Percentiles rank a stretch among this genome's conserved stretches.
phyloP scores from a whole-genome alignment of 805 yeast species.

The Yamadazyma sp. region DNA sequence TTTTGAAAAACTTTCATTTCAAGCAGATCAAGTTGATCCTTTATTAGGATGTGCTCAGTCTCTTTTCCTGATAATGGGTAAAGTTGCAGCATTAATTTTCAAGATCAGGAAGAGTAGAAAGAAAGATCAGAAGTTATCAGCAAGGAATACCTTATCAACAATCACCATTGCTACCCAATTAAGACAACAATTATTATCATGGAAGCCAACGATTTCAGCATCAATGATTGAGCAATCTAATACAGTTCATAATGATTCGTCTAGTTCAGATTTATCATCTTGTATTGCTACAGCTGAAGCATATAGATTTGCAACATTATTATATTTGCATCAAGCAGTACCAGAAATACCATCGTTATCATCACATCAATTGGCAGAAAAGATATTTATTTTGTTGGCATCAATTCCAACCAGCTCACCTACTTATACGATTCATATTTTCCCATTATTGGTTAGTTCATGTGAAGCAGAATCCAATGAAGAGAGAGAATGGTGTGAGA shows the following conservation, averaged over 20 bases:
- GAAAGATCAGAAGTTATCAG: constrained; percentile 7
- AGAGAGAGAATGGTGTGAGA: constrained; percentile 59
- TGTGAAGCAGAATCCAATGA: constrained; percentile 61
- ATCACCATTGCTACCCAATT: constrained; percentile 56
- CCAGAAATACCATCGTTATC: constrained; percentile 61
- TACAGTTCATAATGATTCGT: constrained; percentile 11
- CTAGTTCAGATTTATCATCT: constrained; percentile 53
- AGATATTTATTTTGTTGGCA: constrained; percentile 56
- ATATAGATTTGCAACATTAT: constrained; percentile 55
- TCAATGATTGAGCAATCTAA: constrained; percentile 24
- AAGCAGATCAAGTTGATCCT: constrained; percentile 53
- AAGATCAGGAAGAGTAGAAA: constrained; percentile 41
- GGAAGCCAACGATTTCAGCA: constrained; percentile 51
- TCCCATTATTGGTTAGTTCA: constrained; percentile 61
- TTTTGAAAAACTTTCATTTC: constrained; percentile 34
- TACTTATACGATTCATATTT: constrained; percentile 57
- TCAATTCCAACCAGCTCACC: constrained; percentile 60
- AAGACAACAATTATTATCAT: constrained; percentile 48
- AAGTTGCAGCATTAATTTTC: constrained; percentile 54
- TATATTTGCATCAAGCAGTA: constrained; percentile 66
- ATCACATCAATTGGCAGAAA: constrained; percentile 56
- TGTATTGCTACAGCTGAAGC: constrained; percentile 72
- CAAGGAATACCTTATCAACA: constrained; percentile 40
- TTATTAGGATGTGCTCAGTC: constrained; percentile 66
- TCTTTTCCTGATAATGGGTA: constrained; percentile 61